Evolutionary conservation across 768 basidiomycete species (phyloP), one percentile per base, ranked within the genome.

Genomic region (Chalciporus piperatus): DNA sequence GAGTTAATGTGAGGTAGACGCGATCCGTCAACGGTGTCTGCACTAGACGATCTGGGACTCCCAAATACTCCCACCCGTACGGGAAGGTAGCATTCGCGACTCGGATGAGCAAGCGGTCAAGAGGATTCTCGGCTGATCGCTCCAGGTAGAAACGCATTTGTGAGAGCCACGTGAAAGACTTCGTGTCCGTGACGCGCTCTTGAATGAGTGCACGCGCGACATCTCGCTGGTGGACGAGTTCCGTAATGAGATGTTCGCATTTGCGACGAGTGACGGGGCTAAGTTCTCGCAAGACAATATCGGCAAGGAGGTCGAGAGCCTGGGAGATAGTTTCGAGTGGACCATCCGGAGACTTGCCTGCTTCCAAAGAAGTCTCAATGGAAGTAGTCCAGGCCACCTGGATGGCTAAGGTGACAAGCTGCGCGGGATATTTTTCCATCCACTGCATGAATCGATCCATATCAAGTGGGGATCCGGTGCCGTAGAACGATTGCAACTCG

Each of bases 111-210:
- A 98, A 76, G 30, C 92, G 77, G 35, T 95, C 85, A 41, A 97
- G 74, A 3, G 93, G 87, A 54, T 89, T 86, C 41, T 85, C 81
- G n/a, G 78, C 66, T 0, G 74, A 63, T 14, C 76, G 75, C 61
- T 95, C 87, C 30, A 97, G 80, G 68, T 98, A 98, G 74, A 94
- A 99, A 9, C 97, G 89, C 97, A 99, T 98, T 65, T 98, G 94
- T 61, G 91, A 96, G 13, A 98, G 73, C 97, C 97, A 99, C 2
- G 83, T 81, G 69, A 98, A 99, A 41, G 79, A 79, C 59, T 82
- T 84, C 51, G 81, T 68, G 55, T 92, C 87, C 4, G 72, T 50
- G 13, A 89, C 78, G 25, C 76, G 71, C 60, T 85, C 81, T 52
- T 82, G 77, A 48, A 89, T 79, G 49, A 98, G 84, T 12, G 78